Evolutionary conservation across 352 stramenopile species (phyloP), one percentile per base, ranked within the genome.

Genomic region (Sclerospora graminicola): DNA sequence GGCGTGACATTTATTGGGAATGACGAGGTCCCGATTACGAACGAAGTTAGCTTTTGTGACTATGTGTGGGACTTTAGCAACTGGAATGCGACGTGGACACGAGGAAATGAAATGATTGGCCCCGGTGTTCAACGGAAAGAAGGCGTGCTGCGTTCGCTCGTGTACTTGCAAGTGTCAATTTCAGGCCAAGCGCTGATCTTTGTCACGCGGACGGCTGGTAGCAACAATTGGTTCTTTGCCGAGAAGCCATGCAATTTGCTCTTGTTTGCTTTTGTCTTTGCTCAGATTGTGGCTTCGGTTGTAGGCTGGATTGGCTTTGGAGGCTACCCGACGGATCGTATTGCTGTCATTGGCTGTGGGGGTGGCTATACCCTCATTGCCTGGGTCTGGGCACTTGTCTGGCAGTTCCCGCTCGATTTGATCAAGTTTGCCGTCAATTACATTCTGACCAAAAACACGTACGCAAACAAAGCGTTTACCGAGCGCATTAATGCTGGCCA

Each of bases 381-480:
- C 3, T 85, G 73, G 73, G 34, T 83, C 20, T 85, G 73, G 73
- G 54, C 62, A 0, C 73, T 85, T 33, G 32, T 85, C 33, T 85
- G 73, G 73, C 73, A 85, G 40, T 63, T 85, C 44, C 69, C 73
- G n/a, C 65, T 85, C 37, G 69, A 85, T 57, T 14, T 82, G 53
- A 78, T 83, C 57, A 83, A 85, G 63, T 85, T 83, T 46, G 33
- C 33, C n/a, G n/a, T n/a, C n/a, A n/a, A n/a, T n/a, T n/a, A n/a
- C n/a, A n/a, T n/a, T n/a, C n/a, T n/a, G n/a, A 66, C 61, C 45
- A 78, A 78, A 55, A 50, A 60, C 35, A 73, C 67, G 47, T 85
- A 85, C 56, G 53, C 37, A 23, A 57, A 63, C 42, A 80, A 69
- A 51, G 74, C 74, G 40, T 86, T 86, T 53, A 80, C 64, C 37